These are phyloP conservation scores for Cystofilobasidium capitatum DNA, from an alignment of 768 basidiomycete genomes.

Conservation along the genomic window DNA sequence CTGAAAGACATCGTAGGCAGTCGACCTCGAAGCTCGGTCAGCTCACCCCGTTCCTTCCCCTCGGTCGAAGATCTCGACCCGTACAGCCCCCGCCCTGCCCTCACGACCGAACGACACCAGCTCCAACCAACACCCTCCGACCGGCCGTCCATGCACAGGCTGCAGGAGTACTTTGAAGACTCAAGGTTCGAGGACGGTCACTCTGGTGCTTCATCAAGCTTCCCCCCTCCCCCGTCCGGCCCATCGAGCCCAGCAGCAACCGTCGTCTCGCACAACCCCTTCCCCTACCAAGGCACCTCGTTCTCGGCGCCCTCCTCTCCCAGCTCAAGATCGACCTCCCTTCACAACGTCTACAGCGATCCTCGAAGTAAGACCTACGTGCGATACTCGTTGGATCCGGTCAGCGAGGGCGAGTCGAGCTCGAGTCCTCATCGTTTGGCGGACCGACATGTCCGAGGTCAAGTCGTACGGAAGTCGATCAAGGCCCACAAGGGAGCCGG, in stretches of 20 bases:
- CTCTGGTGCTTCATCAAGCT: background rate
- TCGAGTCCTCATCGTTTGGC: background rate
- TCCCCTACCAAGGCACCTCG: background rate
- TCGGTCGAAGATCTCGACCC: too few relatives aligned
- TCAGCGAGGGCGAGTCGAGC: background rate
- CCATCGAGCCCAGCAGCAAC: background rate
- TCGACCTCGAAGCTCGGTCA: too few relatives aligned
- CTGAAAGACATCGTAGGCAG: too few relatives aligned
- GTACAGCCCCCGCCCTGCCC: too few relatives aligned
- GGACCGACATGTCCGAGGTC: conserved; percentile 5
- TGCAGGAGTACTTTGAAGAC: background rate
- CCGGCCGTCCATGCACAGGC: background rate
- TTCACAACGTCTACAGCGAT: background rate
- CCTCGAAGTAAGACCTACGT: background rate
- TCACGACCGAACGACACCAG: too few relatives aligned
- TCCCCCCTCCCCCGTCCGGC: background rate
- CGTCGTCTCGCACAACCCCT: background rate
- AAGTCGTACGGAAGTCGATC: background rate
- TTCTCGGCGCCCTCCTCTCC: background rate
- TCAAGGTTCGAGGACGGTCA: background rate
- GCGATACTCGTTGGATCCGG: background rate
- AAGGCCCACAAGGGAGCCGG: background rate
- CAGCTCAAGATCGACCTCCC: background rate
- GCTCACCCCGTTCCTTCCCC: too few relatives aligned
- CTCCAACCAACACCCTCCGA: too few relatives aligned